A percentile compares a stretch with the other conserved stretches of the same genome.
Evolutionary conservation across 2,329 filamentous ascomycete genomes (phyloP).

Genomic region (Penicillium sp.): DNA sequence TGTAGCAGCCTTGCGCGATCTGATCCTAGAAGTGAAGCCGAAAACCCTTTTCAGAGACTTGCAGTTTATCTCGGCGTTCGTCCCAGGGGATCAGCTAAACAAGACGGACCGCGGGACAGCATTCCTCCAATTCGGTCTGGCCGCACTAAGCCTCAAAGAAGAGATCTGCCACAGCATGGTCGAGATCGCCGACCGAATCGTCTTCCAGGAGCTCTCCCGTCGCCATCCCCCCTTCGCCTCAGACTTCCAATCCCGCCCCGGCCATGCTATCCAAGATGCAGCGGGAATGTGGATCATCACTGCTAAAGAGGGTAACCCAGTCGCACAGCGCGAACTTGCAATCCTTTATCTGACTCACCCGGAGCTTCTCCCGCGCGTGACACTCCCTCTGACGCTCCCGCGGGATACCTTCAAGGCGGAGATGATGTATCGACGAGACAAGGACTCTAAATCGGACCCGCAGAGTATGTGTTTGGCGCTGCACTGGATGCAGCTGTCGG

Average conservation of each 20-base stretch:
- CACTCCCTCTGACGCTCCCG: slow-evolving; percentile 78
- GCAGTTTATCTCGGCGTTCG: slow-evolving; percentile 67
- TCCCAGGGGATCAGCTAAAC: slow-evolving; percentile 58
- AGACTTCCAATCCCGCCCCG: slow-evolving; percentile 32
- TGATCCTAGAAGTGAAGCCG: slow-evolving; percentile 71
- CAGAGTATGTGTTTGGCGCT: slow-evolving; percentile 90
- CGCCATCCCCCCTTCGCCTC: slow-evolving; percentile 35
- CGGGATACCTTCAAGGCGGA: slow-evolving; percentile 88
- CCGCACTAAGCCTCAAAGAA: slow-evolving; percentile 82
- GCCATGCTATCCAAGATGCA: slow-evolving; percentile 63
- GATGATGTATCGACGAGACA: slow-evolving; percentile 67
- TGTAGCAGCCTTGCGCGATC: slow-evolving; percentile 63
- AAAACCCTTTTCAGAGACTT: slow-evolving; percentile 79
- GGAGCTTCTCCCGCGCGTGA: slow-evolving; percentile 75
- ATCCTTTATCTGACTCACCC: slow-evolving; percentile 92
- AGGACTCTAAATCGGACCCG: slow-evolving; percentile 72
- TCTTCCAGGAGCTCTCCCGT: slow-evolving; percentile 54
- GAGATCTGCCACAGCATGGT: slow-evolving; percentile 83
- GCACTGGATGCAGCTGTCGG: slow-evolving; percentile 95
- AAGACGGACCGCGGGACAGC: slow-evolving; percentile 66
- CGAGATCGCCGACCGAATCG: slow-evolving; percentile 69
- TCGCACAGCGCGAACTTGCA: slow-evolving; percentile 87
- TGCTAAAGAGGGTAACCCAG: slow-evolving; percentile 84
- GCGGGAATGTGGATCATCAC: slow-evolving; percentile 90
- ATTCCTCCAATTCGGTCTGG: slow-evolving; percentile 86